phyloP scores from a whole-genome alignment of 768 basidiomycete species.

The Lactarius evosmus region DNA sequence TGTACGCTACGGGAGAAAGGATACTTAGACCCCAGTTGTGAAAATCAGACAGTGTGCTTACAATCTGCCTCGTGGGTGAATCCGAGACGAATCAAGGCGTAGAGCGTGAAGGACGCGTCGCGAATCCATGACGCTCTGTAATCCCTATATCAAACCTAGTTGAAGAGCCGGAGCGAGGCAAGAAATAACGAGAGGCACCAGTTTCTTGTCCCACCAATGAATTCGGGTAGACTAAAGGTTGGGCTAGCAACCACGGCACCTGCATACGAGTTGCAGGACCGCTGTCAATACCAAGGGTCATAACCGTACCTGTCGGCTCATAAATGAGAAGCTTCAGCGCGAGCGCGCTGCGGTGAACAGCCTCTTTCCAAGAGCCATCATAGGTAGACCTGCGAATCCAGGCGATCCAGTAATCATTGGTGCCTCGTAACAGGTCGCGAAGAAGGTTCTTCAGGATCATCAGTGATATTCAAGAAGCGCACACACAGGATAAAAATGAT shows the following conservation, averaged over 20 bases:
- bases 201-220: constrained; percentile 85
- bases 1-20: constrained; percentile 54
- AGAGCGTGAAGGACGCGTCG: constrained; percentile 95
- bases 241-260: constrained; percentile 94
- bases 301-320: constrained; percentile 70
- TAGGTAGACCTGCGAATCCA: constrained; percentile 93
- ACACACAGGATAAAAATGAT: constrained; percentile 3
- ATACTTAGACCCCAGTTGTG: constrained; percentile 10
- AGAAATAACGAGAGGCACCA: constrained; percentile 49
- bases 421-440: constrained; percentile 57
- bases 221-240: constrained; percentile 91
- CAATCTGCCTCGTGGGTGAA: constrained; percentile 91
- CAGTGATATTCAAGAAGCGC: not conserved
- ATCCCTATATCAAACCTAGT: constrained; percentile 8
- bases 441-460: constrained; percentile 47
- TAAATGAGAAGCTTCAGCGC: constrained; percentile 90
- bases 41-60: constrained; percentile 34
- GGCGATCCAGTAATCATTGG: constrained; percentile 78
- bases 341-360: constrained; percentile 88
- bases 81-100: constrained; percentile 89
- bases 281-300: not conserved
- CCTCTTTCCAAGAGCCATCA: constrained; percentile 92
- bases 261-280: constrained; percentile 29
- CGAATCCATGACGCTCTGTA: constrained; percentile 82
- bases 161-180: not conserved